Conservation (phyloP, 129 eudicot species). For the Dittrichia graveolens region DNA sequence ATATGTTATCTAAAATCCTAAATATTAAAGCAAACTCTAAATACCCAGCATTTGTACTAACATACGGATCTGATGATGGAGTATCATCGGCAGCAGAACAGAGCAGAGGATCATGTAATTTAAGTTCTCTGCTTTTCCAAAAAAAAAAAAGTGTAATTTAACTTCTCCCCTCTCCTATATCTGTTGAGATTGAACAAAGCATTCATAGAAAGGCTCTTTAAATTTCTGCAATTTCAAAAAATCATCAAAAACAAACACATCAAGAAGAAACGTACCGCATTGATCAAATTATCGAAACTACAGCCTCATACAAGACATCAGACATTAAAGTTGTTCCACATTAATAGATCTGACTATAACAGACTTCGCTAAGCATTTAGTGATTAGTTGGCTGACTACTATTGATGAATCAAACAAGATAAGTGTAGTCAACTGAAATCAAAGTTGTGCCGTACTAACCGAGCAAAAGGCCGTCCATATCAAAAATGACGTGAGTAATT, state of each 20-base stretch:
- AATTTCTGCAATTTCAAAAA: neutral
- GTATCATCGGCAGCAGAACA: too few species aligned
- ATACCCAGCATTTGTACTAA: too few species aligned
- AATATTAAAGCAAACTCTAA: too few species aligned
- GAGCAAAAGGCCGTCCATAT: conserved; percentile 90
- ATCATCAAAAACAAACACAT: too few species aligned
- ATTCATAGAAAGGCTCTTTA: neutral
- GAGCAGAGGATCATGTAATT: too few species aligned
- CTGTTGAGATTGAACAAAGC: neutral
- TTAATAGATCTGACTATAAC: conserved; percentile 17
- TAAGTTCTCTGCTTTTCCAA: too few species aligned
- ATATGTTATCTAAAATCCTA: too few species aligned
- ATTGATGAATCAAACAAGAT: neutral
- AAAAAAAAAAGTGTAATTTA: too few species aligned
- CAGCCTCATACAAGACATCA: neutral
- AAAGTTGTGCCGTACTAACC: conserved; percentile 41
- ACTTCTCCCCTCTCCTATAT: too few species aligned
- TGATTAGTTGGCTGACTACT: conserved; percentile 9
- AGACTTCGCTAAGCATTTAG: neutral
- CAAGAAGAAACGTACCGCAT: conserved; percentile 1
- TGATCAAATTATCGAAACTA: conserved; percentile 12
- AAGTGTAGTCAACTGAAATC: neutral
- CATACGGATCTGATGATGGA: too few species aligned
- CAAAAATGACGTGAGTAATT: conserved; percentile 83
- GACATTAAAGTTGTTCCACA: neutral